Base-by-base conservation (phyloP, 2,329 filamentous ascomycete genomes). In the Alternaria solani region DNA sequence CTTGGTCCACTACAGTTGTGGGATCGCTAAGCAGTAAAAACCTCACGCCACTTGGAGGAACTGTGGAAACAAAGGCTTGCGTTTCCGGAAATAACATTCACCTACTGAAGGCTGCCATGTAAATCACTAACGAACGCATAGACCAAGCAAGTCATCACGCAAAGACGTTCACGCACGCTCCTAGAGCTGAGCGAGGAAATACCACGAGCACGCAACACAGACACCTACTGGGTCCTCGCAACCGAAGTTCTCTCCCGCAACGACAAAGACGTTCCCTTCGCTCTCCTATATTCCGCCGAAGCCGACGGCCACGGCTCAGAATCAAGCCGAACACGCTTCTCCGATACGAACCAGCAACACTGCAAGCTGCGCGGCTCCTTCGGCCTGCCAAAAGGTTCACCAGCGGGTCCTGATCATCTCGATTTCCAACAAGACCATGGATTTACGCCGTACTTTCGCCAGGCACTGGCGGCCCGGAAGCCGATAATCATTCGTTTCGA, bases 161-260 rank as follows among this genome's bases (percentile, higher is more conserved):
- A 61, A n/a, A 57, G 58, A 53, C 58, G 58, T 12, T 61, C 58
- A 6, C 58, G 54, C 16, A 52, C 48, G 4, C 57, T 72, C 0
- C 60, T 74, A 1, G 66, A 69, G 8, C 39, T 73, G 4, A 73
- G 71, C 89, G 91, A 57, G 89, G 93, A 77, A 85, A 85, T 66
- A 91, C 89, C 2, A 85, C 88, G 86, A 20, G 90, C 91, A 14
- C 85, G 88, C 32, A 88, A 90, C 59, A 84, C 92, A 2, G 86
- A 86, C 63, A 82, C 81, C 2, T 94, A 93, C 69, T 94, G 91
- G 91, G 79, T 81, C 1, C 84, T 89, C 62, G 87, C 92, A 1
- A 83, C 88, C 26, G 83, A 86, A 57, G 89, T 89, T 0, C 82
- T 94, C 8, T 86, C 90, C 61, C 88, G 86, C 68, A 93, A 93